A percentile compares a stretch with the other conserved stretches of the same genome.
phyloP scores from a whole-genome alignment of 306 rosid species.

The Medicago ruthenica region DNA sequence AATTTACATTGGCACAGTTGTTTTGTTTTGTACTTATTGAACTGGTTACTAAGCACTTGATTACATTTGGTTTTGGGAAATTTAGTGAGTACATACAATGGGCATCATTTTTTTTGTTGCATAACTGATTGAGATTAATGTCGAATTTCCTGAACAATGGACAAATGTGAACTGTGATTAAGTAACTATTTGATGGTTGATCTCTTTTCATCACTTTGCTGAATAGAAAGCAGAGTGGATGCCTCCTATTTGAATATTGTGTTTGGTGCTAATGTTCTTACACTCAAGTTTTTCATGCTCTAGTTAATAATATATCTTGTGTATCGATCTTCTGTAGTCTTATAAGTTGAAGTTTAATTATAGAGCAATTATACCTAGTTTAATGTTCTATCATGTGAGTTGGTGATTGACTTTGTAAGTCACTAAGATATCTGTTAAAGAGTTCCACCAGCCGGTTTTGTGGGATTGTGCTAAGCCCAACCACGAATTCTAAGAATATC shows the following conservation, averaged over 20 bases:
- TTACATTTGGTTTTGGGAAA: neutral
- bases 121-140: conserved; percentile 12
- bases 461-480: too few species aligned
- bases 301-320: conserved; percentile 28
- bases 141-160: conserved; percentile 18
- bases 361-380: conserved; percentile 19
- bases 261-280: conserved; percentile 13
- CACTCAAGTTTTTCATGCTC: neutral
- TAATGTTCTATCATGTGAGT: conserved; percentile 2
- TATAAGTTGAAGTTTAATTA: neutral
- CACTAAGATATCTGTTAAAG: conserved; percentile 8
- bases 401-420: conserved; percentile 26
- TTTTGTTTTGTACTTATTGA: neutral
- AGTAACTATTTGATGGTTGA: conserved; percentile 3
- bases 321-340: conserved; percentile 12
- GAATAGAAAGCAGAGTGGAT: neutral
- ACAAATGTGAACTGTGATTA: neutral
- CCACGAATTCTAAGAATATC: neutral
- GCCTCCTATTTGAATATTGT: conserved; percentile 16
- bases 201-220: conserved; percentile 5
- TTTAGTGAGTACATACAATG: neutral
- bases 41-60: neutral
- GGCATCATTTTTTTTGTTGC: neutral
- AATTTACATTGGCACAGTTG: neutral
- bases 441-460: too few species aligned